Conservation (phyloP, 257 asterid genomes). For the Henckelia pumila region DNA sequence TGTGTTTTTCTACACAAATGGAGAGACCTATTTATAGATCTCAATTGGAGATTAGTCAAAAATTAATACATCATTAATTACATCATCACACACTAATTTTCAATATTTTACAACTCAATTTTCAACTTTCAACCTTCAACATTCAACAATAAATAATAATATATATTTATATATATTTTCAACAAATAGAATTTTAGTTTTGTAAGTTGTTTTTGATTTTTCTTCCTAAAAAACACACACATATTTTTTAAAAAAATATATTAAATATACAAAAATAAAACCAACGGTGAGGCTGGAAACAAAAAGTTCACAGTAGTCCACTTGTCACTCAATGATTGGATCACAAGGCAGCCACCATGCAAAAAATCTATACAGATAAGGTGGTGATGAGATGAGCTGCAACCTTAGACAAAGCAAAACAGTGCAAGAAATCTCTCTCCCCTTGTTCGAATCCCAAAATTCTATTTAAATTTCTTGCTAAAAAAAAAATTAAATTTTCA, state of each 20-base stretch:
- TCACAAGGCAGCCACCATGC: conserved; percentile 35
- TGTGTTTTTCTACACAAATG: no score
- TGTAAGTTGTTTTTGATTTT: no score
- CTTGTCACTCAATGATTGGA: conserved; percentile 50
- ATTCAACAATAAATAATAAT: no score
- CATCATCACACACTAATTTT: no score
- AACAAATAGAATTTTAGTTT: no score
- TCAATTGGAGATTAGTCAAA: no score
- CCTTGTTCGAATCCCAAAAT: neutral
- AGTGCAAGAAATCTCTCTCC: conserved; percentile 1
- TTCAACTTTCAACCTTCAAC: no score
- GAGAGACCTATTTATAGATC: no score
- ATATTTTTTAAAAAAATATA: neutral
- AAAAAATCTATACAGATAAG: conserved; percentile 44
- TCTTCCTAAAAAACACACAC: no score
- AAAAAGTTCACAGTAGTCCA: conserved; percentile 34
- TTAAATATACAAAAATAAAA: neutral
- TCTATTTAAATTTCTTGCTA: neutral
- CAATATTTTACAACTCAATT: no score
- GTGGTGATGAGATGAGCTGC: conserved; percentile 24
- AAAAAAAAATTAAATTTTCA: conserved; percentile 17
- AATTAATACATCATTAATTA: no score
- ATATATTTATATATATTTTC: no score
- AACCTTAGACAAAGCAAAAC: neutral
- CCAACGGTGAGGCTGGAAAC: conserved; percentile 22